A percentile compares a stretch with the other conserved stretches of the same genome.
These are phyloP conservation scores for Boletus subparvulus DNA, from an alignment of 768 basidiomycete species.

Conservation along the genomic window DNA sequence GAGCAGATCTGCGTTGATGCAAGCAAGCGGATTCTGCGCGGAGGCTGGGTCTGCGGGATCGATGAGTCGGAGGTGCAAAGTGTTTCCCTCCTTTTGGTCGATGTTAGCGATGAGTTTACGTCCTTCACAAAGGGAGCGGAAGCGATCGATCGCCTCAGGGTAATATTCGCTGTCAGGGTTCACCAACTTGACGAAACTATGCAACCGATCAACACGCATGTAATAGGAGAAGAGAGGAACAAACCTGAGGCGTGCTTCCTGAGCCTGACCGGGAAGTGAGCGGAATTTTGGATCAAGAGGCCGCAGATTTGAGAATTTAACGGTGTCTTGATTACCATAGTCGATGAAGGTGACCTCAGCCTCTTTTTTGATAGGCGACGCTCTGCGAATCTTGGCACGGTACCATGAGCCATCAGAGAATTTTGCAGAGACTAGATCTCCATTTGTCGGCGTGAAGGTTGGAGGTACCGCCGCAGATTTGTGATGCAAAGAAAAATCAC, in stretches of 20 bases:
- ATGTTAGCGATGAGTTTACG: slow-evolving; percentile 95
- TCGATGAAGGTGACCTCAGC: slow-evolving; percentile 95
- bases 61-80: slow-evolving; percentile 88
- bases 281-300: slow-evolving; percentile 91
- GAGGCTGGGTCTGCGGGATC: slow-evolving; percentile 77
- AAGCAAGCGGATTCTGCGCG: slow-evolving; percentile 66
- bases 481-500: slow-evolving; percentile 88
- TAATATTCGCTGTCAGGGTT: slow-evolving; percentile 85
- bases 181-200: slow-evolving; percentile 83
- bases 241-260: slow-evolving; percentile 88
- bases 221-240: not conserved
- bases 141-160: slow-evolving; percentile 79
- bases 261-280: slow-evolving; percentile 87
- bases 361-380: slow-evolving; percentile 88
- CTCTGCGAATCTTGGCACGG: slow-evolving; percentile 84
- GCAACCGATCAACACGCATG: slow-evolving; percentile 2
- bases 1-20: slow-evolving; percentile 87
- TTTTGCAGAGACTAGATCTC: slow-evolving; percentile 91
- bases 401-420: slow-evolving; percentile 97
- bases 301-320: slow-evolving; percentile 80
- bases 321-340: slow-evolving; percentile 91
- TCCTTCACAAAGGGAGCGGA: slow-evolving; percentile 85
- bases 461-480: slow-evolving; percentile 58
- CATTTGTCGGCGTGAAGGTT: slow-evolving; percentile 77
- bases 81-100: slow-evolving; percentile 76